Evolutionary conservation across 139 green algal species (phyloP).

Genomic region (Chlamydomonas sphaeroides): DNA sequence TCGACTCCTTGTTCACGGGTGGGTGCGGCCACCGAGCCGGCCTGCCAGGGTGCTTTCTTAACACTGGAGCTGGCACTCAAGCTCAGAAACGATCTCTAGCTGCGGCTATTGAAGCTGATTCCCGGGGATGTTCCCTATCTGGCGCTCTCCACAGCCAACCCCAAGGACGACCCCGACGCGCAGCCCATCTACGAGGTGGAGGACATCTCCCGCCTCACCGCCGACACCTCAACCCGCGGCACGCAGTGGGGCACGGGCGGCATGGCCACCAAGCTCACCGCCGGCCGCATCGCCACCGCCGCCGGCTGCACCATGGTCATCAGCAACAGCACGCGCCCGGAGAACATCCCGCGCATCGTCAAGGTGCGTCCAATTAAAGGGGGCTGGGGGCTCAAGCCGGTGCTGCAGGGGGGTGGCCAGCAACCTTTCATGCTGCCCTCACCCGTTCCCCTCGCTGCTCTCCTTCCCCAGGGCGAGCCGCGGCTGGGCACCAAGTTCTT

Average conservation of each 20-base stretch:
- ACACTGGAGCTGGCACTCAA: too few species aligned
- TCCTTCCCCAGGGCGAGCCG: conserved; percentile 41
- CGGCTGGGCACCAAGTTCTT: conserved; percentile 73
- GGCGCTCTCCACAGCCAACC: conserved; percentile 43
- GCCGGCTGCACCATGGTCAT: conserved; percentile 86
- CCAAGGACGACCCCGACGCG: conserved; percentile 62
- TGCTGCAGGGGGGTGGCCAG: too few species aligned
- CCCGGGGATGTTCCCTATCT: background rate
- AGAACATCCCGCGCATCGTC: conserved; percentile 68
- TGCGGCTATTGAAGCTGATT: too few species aligned
- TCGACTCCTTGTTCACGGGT: conserved; percentile 91
- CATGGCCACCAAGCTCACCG: conserved; percentile 96
- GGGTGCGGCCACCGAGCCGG: too few species aligned
- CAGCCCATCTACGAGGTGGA: conserved; percentile 79
- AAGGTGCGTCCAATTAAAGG: background rate
- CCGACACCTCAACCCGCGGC: conserved; percentile 72
- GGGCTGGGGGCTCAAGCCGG: too few species aligned
- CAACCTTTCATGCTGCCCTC: too few species aligned
- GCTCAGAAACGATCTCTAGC: too few species aligned
- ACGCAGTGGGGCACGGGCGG: conserved; percentile 93
- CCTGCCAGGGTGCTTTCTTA: too few species aligned
- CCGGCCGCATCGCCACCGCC: conserved; percentile 88
- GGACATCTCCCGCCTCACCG: conserved; percentile 74
- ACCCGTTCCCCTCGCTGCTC: background rate
- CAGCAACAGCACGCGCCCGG: conserved; percentile 61